Percentiles rank a stretch among this genome's conserved stretches.
These are phyloP conservation scores for Globisporangium carolinianum DNA, from an alignment of 352 stramenopile genomes.

Conservation along the genomic window DNA sequence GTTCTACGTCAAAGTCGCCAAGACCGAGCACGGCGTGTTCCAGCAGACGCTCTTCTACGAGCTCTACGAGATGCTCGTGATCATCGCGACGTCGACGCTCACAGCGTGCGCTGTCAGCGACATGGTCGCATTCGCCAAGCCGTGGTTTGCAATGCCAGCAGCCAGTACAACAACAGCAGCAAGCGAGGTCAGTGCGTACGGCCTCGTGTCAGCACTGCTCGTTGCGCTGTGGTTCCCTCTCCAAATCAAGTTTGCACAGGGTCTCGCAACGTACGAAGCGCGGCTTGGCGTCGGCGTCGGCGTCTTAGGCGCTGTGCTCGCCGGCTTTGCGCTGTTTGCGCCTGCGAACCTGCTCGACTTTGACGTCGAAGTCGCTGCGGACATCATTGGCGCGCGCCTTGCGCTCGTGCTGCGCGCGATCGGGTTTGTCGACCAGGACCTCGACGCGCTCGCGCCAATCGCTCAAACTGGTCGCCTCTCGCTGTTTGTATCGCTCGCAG, in stretches of 20 bases:
- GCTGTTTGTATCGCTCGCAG: constrained; percentile 28
- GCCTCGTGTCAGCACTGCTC: constrained; percentile 52
- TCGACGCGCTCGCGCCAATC: constrained; percentile 35
- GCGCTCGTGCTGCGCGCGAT: constrained; percentile 47
- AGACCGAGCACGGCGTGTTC: constrained; percentile 59
- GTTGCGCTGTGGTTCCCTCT: constrained; percentile 71
- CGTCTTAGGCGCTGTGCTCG: constrained; percentile 45
- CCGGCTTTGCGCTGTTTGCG: constrained; percentile 54
- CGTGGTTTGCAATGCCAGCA: constrained; percentile 13
- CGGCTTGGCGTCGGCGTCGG: constrained; percentile 47
- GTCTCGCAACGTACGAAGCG: constrained; percentile 49
- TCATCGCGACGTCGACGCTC: constrained; percentile 51
- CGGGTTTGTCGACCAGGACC: constrained; percentile 54
- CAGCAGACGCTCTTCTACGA: constrained; percentile 76
- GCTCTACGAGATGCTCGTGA: constrained; percentile 77
- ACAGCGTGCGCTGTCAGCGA: constrained; percentile 38
- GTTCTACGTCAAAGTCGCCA: constrained; percentile 66
- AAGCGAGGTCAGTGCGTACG: constrained; percentile 56
- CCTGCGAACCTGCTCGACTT: constrained; percentile 61
- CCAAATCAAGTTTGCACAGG: constrained; percentile 66
- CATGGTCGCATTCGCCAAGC: constrained; percentile 26
- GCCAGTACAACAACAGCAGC: constrained; percentile 6
- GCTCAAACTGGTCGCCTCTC: constrained; percentile 16
- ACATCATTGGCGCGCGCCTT: constrained; percentile 26
- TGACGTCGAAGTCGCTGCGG: constrained; percentile 44